Percentiles rank a stretch among this genome's conserved stretches.
phyloP scores from a whole-genome alignment of 1,284 basidiomycete species.

The Pisolithus thermaeus region DNA sequence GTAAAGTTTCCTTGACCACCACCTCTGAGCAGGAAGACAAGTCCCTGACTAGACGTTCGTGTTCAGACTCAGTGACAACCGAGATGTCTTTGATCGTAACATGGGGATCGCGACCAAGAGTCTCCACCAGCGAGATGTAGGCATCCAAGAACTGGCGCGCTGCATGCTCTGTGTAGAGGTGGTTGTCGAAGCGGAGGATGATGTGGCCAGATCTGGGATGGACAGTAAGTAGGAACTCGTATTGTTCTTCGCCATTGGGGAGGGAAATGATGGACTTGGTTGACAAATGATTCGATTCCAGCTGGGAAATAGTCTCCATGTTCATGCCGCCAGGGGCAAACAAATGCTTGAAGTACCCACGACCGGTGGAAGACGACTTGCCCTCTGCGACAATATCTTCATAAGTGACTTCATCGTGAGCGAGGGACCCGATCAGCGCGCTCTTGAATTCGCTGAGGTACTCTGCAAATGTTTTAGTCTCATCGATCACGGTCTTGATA shows the following conservation, averaged over 20 bases:
- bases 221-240: constrained; percentile 26
- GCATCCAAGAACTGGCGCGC: constrained; percentile 26
- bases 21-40: constrained; percentile 16
- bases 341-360: constrained; percentile 28
- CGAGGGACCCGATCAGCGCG: constrained; percentile 5
- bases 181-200: constrained; percentile 25
- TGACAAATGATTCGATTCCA: constrained; percentile 14
- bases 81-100: constrained; percentile 22
- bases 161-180: constrained; percentile 22
- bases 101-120: constrained; percentile 14
- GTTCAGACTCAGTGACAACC: constrained; percentile 18
- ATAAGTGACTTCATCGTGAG: constrained; percentile 16
- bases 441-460: constrained; percentile 8
- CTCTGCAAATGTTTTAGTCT: constrained; percentile 9
- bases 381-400: constrained; percentile 24
- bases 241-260: constrained; percentile 26
- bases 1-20: constrained; percentile 12
- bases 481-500: constrained; percentile 12
- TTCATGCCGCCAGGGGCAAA: constrained; percentile 26
- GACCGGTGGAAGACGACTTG: constrained; percentile 17
- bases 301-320: constrained; percentile 19
- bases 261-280: constrained; percentile 15
- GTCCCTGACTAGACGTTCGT: constrained; percentile 22
- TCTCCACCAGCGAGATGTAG: constrained; percentile 23
- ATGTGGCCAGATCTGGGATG: constrained; percentile 18